A percentile compares a stretch with the other conserved stretches of the same genome.
These are phyloP conservation scores for Paramarasmius palmivorus DNA, from an alignment of 1,284 basidiomycete genomes.

Conservation along the genomic window DNA sequence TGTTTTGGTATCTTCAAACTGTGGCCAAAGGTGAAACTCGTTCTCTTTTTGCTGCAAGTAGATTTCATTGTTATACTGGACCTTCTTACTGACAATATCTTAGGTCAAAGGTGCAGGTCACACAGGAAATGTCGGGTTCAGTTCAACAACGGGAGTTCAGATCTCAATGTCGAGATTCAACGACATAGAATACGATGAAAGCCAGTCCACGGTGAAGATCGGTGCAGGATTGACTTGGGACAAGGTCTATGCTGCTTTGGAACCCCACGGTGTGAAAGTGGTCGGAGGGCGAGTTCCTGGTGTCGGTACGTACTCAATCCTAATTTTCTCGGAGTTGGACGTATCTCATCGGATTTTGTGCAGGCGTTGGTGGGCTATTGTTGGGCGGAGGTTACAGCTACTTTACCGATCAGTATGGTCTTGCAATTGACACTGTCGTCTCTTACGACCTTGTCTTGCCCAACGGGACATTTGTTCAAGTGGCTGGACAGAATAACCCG, in stretches of 20 bases:
- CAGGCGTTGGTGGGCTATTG: conserved; percentile 32
- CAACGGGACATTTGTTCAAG: conserved; percentile 28
- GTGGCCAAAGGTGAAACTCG: too few species aligned
- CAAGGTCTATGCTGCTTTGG: conserved; percentile 36
- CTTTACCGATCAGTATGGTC: conserved; percentile 32
- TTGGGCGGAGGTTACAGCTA: conserved; percentile 34
- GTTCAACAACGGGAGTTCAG: conserved; percentile 39
- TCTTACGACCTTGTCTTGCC: conserved; percentile 35
- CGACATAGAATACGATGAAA: conserved; percentile 26
- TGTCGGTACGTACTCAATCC: conserved; percentile 33
- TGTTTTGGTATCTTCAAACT: too few species aligned
- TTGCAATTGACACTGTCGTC: conserved; percentile 36
- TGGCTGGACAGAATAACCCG: conserved; percentile 4
- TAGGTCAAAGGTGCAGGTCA: conserved; percentile 39
- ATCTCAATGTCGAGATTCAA: conserved; percentile 39
- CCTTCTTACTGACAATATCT: too few species aligned
- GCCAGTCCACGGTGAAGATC: conserved; percentile 25
- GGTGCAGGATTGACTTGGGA: conserved; percentile 43
- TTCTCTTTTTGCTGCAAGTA: too few species aligned
- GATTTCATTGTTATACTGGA: too few species aligned
- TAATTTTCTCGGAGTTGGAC: conserved; percentile 11
- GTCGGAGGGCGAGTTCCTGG: conserved; percentile 37
- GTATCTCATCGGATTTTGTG: conserved; percentile 26
- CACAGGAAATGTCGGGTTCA: conserved; percentile 28
- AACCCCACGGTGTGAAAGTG: conserved; percentile 31